phyloP scores from a whole-genome alignment of 2,329 filamentous ascomycete species.

The Beauveria asiatica region DNA sequence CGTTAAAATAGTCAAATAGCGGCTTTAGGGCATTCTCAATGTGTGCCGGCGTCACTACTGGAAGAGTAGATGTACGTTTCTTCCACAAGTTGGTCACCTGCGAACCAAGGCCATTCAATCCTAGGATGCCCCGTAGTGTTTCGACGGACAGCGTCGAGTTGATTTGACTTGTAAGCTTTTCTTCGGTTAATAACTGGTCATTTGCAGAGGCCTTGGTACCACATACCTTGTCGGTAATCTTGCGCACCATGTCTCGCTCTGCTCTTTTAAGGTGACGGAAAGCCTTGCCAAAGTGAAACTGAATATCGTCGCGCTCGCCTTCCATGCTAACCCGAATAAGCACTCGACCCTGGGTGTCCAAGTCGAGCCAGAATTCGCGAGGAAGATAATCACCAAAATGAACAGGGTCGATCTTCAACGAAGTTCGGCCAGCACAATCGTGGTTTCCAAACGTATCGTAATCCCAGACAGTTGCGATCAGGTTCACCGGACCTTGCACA shows the following conservation, averaged over 20 bases:
- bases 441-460: constrained; percentile 96
- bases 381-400: constrained; percentile 96
- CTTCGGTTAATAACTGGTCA: constrained; percentile 15
- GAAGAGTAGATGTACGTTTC: constrained; percentile 44
- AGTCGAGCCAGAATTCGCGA: constrained; percentile 92
- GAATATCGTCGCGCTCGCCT: constrained; percentile 93
- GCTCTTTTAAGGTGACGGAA: constrained; percentile 93
- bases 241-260: constrained; percentile 95
- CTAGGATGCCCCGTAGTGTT: constrained; percentile 66
- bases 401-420: constrained; percentile 91
- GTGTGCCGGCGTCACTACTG: constrained; percentile 59
- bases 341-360: constrained; percentile 88
- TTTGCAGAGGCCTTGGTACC: background rate
- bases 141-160: constrained; percentile 78
- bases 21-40: constrained; percentile 74
- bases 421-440: constrained; percentile 94
- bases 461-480: constrained; percentile 97
- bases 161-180: constrained; percentile 82
- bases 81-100: constrained; percentile 64
- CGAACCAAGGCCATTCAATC: constrained; percentile 59
- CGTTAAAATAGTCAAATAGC: constrained; percentile 90
- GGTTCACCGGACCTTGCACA: constrained; percentile 80
- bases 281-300: constrained; percentile 96
- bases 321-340: constrained; percentile 95
- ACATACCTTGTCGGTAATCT: constrained; percentile 90